Evolutionary conservation across 352 stramenopile species (phyloP).

Genomic region (Bremia lactucae): DNA sequence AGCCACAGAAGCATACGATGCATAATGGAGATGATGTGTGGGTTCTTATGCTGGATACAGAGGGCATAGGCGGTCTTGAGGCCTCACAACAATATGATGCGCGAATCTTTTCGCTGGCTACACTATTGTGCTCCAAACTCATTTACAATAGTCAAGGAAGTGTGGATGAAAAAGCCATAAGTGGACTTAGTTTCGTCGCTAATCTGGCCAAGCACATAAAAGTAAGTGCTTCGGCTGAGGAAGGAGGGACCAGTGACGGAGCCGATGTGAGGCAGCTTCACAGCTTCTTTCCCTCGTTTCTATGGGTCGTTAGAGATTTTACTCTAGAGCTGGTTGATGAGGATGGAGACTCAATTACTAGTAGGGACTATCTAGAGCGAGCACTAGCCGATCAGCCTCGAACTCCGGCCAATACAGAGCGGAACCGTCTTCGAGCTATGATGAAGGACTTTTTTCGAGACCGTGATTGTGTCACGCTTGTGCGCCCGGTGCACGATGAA

Average conservation of each 20-base stretch:
- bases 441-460: conserved; percentile 82
- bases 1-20: conserved; percentile 48
- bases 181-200: conserved; percentile 76
- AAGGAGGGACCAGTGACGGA: conserved; percentile 16
- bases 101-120: conserved; percentile 80
- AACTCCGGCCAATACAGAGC: conserved; percentile 57
- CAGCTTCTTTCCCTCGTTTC: conserved; percentile 82
- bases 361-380: conserved; percentile 73
- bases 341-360: conserved; percentile 69
- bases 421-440: conserved; percentile 70
- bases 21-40: conserved; percentile 55
- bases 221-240: conserved; percentile 32
- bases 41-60: conserved; percentile 82
- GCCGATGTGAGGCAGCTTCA: conserved; percentile 68
- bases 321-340: conserved; percentile 79
- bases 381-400: conserved; percentile 62
- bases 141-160: conserved; percentile 85
- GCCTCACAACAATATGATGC: conserved; percentile 79
- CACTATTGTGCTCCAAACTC: conserved; percentile 76
- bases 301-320: conserved; percentile 85
- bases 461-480: conserved; percentile 70
- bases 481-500: conserved; percentile 77
- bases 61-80: conserved; percentile 80
- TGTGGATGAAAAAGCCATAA: conserved; percentile 81
- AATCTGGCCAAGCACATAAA: conserved; percentile 84